These are phyloP conservation scores for Salmacisia buchloeana DNA, from an alignment of 1,284 basidiomycete genomes.

Conservation along the genomic window DNA sequence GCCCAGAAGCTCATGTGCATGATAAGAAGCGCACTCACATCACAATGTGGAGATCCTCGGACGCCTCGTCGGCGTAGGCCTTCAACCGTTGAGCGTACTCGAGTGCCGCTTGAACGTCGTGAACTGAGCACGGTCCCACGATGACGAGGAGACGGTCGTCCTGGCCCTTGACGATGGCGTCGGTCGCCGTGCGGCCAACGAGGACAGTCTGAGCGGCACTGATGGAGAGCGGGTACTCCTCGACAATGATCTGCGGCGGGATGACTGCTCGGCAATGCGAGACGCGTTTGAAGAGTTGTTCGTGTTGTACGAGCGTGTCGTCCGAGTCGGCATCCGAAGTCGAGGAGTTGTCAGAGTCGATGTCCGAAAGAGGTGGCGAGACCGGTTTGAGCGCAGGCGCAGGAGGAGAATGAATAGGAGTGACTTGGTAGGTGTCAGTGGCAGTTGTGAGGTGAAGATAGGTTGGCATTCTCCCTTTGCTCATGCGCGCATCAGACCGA, in stretches of 20 bases:
- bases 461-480: too few species aligned
- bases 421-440: too few species aligned
- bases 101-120: constrained; percentile 44
- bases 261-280: constrained; percentile 18
- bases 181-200: constrained; percentile 31
- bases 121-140: constrained; percentile 48
- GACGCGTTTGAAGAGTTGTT: background rate
- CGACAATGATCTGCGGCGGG: constrained; percentile 45
- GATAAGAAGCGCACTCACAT: too few species aligned
- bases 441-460: too few species aligned
- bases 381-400: too few species aligned
- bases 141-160: constrained; percentile 47
- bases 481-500: too few species aligned
- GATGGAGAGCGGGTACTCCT: constrained; percentile 44
- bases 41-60: constrained; percentile 2
- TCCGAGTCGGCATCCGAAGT: background rate
- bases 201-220: constrained; percentile 37
- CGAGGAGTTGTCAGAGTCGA: background rate
- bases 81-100: constrained; percentile 29
- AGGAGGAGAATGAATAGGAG: too few species aligned
- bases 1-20: background rate
- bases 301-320: too few species aligned
- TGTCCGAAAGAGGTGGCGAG: background rate
- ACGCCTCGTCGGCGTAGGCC: background rate
- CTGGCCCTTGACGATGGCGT: constrained; percentile 38